Conservation (phyloP, 2,329 filamentous ascomycete genomes). For the Nigrograna mackinnonii region DNA sequence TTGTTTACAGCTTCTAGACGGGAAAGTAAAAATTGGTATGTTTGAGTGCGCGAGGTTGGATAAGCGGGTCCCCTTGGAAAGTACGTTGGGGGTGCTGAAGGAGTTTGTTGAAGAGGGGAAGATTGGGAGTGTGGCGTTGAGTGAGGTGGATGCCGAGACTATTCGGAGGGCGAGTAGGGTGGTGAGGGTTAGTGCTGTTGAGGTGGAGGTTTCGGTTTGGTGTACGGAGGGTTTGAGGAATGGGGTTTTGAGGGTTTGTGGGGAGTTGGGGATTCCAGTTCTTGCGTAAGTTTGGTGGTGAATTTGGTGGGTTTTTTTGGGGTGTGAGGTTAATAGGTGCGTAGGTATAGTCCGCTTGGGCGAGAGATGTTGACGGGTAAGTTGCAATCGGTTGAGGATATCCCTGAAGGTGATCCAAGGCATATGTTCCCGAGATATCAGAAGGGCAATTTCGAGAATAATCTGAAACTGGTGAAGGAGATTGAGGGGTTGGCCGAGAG, state of each 20-base stretch:
- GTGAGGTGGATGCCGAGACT: conserved; percentile 43
- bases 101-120: conserved; percentile 25
- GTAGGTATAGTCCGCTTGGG: conserved; percentile 70
- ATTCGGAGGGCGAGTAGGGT: conserved; percentile 51
- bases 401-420: conserved; percentile 55
- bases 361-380: conserved; percentile 50
- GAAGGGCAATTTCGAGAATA: conserved; percentile 62
- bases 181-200: conserved; percentile 57
- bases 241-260: conserved; percentile 56
- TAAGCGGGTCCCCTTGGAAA: conserved; percentile 41
- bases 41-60: conserved; percentile 45
- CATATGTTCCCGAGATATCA: conserved; percentile 61
- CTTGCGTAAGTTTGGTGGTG: conserved; percentile 35
- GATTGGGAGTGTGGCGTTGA: conserved; percentile 43
- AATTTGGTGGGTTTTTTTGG: too few species aligned
- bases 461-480: conserved; percentile 62
- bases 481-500: conserved; percentile 61
- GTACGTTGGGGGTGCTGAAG: conserved; percentile 35
- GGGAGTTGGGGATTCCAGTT: conserved; percentile 65
- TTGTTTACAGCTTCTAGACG: conserved; percentile 39
- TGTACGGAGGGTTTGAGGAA: conserved; percentile 56
- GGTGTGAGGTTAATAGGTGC: too few species aligned
- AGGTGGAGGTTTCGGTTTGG: conserved; percentile 58
- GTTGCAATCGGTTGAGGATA: conserved; percentile 53
- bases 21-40: conserved; percentile 44